Base-by-base conservation (phyloP, 2,329 filamentous ascomycete species). In the Aspergillus chevalieri region DNA sequence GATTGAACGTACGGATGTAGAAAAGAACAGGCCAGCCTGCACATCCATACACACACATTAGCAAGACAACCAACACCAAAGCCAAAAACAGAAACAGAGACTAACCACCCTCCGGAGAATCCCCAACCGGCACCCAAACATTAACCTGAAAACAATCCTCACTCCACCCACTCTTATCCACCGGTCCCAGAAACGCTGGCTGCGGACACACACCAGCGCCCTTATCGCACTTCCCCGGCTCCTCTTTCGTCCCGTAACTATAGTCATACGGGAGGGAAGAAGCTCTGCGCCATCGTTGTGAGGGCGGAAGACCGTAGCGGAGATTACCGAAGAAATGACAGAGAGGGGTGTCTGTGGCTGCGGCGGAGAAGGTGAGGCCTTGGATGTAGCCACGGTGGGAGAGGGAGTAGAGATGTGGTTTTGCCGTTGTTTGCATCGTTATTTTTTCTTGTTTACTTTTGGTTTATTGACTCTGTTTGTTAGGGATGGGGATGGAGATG, bases 71-170 rank as follows among this genome's bases (percentile, higher is more conserved):
- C 10, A 15, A 42, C 7, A 42, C 10, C 21, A 21, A 17, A 21
- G 3, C 15, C 39, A 12, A 12, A 19, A 6, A 19, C 7, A 28
- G 41, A 67, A 65, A 68, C 54, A 57, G 44, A 14, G 12, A 55
- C 57, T 46, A 57, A 63, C 63, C 67, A 15, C 49, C 65, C 30
- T 62, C 59, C 5, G 75, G 75, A 15, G 66, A 54, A n/a, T 70
- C 60, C 4, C 73, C 78, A 17, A 63, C 56, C 3, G 80, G 79
- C 36, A 80, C 68, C 72, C 77, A 82, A 4, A 83, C 67, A 59
- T 81, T 82, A 46, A 71, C 65, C 54, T 81, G 77, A 52, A 81
- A 69, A 52, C 79, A 82, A 60, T 82, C 77, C 56, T 83, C 79
- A 44, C 72, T 54, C 59, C 60, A 67, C 1, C 49, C 69, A 61